Percentiles rank a stretch among this genome's conserved stretches.
These are phyloP conservation scores for Dipodascopsis uninucleata DNA, from an alignment of 805 yeast species.

Conservation along the genomic window DNA sequence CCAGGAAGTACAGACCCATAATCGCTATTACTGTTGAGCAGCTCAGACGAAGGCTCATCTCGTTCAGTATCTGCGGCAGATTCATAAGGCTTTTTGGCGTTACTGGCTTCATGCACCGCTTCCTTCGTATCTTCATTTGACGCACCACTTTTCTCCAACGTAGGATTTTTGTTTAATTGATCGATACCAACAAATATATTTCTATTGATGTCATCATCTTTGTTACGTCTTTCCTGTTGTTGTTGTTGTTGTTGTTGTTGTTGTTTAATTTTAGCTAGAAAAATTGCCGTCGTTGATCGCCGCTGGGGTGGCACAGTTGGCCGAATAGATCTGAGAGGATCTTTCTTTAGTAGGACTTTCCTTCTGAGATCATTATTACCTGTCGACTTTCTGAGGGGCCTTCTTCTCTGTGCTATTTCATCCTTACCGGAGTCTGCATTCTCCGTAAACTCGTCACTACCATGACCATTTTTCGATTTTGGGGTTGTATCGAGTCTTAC, in stretches of 20 bases:
- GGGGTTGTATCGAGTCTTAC: slow-evolving; percentile 3
- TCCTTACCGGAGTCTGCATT: background rate
- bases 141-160: background rate
- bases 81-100: background rate
- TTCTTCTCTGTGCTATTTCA: background rate
- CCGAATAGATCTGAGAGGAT: background rate
- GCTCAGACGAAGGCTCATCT: no score
- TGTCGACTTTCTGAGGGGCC: background rate
- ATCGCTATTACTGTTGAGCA: no score
- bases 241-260: background rate
- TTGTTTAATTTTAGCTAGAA: background rate
- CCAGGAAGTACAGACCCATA: no score
- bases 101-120: background rate
- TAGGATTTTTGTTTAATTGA: background rate
- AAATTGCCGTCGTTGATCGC: background rate
- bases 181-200: slow-evolving; percentile 3
- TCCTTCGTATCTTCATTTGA: background rate
- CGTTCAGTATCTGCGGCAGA: no score
- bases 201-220: background rate
- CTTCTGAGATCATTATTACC: background rate
- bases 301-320: background rate
- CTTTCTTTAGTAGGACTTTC: slow-evolving; percentile 2
- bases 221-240: background rate
- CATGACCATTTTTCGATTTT: background rate
- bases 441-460: background rate